Conservation (phyloP, 768 basidiomycete genomes). For the Lyophyllum shimeji region DNA sequence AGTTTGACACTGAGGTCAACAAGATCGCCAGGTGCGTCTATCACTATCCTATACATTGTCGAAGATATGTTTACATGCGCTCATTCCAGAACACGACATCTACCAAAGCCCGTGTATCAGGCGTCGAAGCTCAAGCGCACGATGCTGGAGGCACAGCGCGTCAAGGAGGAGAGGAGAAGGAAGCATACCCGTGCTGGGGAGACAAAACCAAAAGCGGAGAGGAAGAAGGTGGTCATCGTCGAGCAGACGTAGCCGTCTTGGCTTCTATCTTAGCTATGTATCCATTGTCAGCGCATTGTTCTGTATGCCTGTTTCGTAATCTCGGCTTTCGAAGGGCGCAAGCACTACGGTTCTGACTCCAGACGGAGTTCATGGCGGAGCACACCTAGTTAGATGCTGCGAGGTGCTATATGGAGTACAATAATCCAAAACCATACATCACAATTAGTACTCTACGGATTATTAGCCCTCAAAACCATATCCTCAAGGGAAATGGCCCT, state of each 20-base stretch:
- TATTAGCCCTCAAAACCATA: slow-evolving; percentile 71
- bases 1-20: slow-evolving; percentile 76
- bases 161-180: slow-evolving; percentile 92
- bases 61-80: slow-evolving; percentile 2
- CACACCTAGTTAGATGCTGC: neutral
- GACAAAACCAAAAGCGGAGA: slow-evolving; percentile 87
- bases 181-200: slow-evolving; percentile 86
- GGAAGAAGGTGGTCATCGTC: slow-evolving; percentile 81
- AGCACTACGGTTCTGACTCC: no score
- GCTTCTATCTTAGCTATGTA: no score
- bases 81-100: slow-evolving; percentile 62
- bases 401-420: neutral
- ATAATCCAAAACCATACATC: neutral
- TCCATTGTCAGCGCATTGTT: neutral
- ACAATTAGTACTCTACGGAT: neutral
- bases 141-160: slow-evolving; percentile 86
- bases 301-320: no score
- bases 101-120: slow-evolving; percentile 91
- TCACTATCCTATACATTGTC: slow-evolving; percentile 3
- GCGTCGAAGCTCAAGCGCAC: slow-evolving; percentile 85
- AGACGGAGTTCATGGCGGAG: no score
- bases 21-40: slow-evolving; percentile 71
- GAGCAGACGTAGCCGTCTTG: slow-evolving; percentile 65
- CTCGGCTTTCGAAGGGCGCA: no score
- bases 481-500: slow-evolving; percentile 83